Evolutionary conservation across 306 rosid genomes (phyloP).

Genomic region (Ochetophila trinervis): DNA sequence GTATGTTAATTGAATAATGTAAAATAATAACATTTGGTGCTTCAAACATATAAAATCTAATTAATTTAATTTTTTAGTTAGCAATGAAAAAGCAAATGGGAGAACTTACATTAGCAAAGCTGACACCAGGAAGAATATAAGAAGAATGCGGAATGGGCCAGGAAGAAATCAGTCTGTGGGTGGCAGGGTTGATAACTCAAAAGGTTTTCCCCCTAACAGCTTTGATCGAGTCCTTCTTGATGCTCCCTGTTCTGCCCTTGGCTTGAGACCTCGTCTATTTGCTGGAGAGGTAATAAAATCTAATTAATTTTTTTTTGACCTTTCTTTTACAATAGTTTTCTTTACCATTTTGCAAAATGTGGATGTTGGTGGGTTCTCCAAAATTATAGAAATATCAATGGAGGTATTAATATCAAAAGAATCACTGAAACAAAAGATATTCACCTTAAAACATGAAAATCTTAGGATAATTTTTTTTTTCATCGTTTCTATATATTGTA

Average conservation of each 20-base stretch:
- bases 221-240: conserved; percentile 97
- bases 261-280: conserved; percentile 89
- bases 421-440: too few species aligned
- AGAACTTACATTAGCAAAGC: conserved; percentile 64
- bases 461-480: too few species aligned
- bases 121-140: conserved; percentile 59
- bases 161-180: conserved; percentile 80
- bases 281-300: conserved; percentile 69
- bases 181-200: conserved; percentile 70
- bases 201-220: conserved; percentile 81
- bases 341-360: background rate
- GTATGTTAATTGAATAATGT: background rate
- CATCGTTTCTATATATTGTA: too few species aligned
- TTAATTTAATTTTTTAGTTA: conserved; percentile 38
- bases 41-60: conserved; percentile 20
- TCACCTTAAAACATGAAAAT: too few species aligned
- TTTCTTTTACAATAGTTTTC: background rate
- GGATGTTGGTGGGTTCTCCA: background rate
- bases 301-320: background rate
- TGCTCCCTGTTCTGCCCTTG: conserved; percentile 98
- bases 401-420: too few species aligned
- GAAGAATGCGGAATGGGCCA: conserved; percentile 70
- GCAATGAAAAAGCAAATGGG: conserved; percentile 43
- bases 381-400: too few species aligned
- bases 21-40: background rate